Percentiles rank a stretch among this genome's conserved stretches.
Evolutionary conservation across 2,329 filamentous ascomycete species (phyloP).

Genomic region (Calonectria leucothoes): DNA sequence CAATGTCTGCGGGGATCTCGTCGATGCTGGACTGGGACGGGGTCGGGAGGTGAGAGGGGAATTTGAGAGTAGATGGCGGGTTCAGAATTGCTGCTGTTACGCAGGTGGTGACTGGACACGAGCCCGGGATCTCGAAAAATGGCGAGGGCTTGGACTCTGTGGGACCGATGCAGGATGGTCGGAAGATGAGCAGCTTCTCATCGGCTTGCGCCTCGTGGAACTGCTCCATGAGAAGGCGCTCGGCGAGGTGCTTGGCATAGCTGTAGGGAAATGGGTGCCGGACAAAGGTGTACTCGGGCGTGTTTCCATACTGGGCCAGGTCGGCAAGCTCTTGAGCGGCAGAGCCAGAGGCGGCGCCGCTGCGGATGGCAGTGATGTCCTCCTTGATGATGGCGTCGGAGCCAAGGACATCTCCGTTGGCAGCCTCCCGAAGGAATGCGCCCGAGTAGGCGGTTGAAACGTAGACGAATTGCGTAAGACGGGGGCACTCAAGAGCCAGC

Average conservation of each 20-base stretch:
- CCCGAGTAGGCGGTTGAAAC: background rate
- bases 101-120: background rate
- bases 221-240: background rate
- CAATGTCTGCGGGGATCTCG: background rate
- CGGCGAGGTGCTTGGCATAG: background rate
- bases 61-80: background rate
- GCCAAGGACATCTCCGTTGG: background rate
- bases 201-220: background rate
- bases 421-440: background rate
- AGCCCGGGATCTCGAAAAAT: constrained; percentile 3
- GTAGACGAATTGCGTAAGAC: background rate
- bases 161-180: background rate
- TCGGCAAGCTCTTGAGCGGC: background rate
- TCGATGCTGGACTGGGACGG: background rate
- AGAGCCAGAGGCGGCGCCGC: background rate
- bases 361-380: background rate
- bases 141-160: background rate
- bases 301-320: background rate
- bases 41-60: background rate
- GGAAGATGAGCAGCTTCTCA: background rate
- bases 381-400: background rate
- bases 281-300: background rate
- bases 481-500: background rate
- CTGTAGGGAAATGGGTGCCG: background rate
- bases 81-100: background rate